These are phyloP conservation scores for Sanguinoderma infundibulare DNA, from an alignment of 1,284 basidiomycete genomes.

Conservation along the genomic window DNA sequence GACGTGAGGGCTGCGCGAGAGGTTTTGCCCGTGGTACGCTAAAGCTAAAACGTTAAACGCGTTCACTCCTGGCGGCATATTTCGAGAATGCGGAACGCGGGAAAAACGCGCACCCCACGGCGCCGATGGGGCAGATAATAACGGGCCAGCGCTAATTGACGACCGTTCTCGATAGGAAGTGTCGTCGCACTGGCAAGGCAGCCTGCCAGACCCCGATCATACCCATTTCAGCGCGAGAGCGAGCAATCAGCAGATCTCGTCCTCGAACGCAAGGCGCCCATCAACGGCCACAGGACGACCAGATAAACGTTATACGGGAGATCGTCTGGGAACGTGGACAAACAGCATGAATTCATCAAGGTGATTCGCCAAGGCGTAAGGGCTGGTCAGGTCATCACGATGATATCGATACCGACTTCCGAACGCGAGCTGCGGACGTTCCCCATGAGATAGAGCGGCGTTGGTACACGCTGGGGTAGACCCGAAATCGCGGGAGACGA, in stretches of 20 bases:
- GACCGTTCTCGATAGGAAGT: slow-evolving; percentile 15
- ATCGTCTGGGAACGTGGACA: slow-evolving; percentile 12
- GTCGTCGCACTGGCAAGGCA: neutral
- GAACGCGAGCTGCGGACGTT: neutral
- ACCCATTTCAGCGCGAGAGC: slow-evolving; percentile 8
- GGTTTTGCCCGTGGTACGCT: slow-evolving; percentile 32
- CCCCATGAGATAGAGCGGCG: neutral
- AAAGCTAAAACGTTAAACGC: slow-evolving; percentile 42
- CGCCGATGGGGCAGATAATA: slow-evolving; percentile 26
- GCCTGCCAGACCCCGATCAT: slow-evolving; percentile 17
- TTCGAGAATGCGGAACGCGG: slow-evolving; percentile 11
- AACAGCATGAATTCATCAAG: slow-evolving; percentile 21
- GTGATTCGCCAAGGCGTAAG: slow-evolving; percentile 11
- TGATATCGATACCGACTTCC: slow-evolving; percentile 22
- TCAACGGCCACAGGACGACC: slow-evolving; percentile 3
- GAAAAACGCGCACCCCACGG: slow-evolving; percentile 15
- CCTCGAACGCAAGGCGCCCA: slow-evolving; percentile 16
- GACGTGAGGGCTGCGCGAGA: slow-evolving; percentile 10
- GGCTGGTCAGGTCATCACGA: slow-evolving; percentile 19
- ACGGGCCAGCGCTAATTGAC: slow-evolving; percentile 3
- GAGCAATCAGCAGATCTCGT: slow-evolving; percentile 23
- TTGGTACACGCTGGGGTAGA: neutral
- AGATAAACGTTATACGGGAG: slow-evolving; percentile 15
- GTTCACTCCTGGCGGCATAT: neutral
- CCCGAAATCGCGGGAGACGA: neutral